These are phyloP conservation scores for Ligustrum vulgare DNA, from an alignment of 257 asterid species.

Conservation along the genomic window DNA sequence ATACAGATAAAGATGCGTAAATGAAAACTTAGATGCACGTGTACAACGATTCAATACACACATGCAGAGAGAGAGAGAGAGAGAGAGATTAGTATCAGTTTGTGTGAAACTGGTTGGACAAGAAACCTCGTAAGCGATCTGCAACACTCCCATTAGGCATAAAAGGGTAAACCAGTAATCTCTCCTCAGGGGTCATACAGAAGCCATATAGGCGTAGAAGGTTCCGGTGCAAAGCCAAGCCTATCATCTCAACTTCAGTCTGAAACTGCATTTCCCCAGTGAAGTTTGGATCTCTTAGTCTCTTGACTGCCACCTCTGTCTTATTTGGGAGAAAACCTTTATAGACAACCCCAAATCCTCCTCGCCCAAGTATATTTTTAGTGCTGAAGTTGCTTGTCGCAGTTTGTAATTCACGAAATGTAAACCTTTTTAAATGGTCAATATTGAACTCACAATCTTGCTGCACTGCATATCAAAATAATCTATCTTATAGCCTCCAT, in stretches of 20 bases:
- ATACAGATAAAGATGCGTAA: no score
- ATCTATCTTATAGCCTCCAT: constrained; percentile 14
- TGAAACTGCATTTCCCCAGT: constrained; percentile 94
- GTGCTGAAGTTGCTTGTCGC: constrained; percentile 85
- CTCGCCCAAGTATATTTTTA: constrained; percentile 79
- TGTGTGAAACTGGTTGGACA: neutral
- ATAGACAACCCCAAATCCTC: constrained; percentile 92
- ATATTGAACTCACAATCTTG: constrained; percentile 69
- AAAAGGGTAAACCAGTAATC: constrained; percentile 83
- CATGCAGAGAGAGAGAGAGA: neutral
- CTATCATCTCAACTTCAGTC: constrained; percentile 96
- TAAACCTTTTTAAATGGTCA: constrained; percentile 67
- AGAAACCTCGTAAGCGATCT: constrained; percentile 80
- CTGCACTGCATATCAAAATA: constrained; percentile 53
- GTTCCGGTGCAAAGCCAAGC: constrained; percentile 89
- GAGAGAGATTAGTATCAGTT: neutral
- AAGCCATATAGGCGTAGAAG: constrained; percentile 82
- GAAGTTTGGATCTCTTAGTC: constrained; percentile 77
- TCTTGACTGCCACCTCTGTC: constrained; percentile 77
- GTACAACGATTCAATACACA: neutral
- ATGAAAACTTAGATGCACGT: neutral
- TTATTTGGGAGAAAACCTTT: constrained; percentile 72
- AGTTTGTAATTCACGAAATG: constrained; percentile 74
- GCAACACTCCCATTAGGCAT: constrained; percentile 98
- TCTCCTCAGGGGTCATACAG: constrained; percentile 83